Percentiles rank a stretch among this genome's conserved stretches.
Evolutionary conservation across 257 asterid genomes (phyloP).

Genomic region (Paraleonurus japonicus): DNA sequence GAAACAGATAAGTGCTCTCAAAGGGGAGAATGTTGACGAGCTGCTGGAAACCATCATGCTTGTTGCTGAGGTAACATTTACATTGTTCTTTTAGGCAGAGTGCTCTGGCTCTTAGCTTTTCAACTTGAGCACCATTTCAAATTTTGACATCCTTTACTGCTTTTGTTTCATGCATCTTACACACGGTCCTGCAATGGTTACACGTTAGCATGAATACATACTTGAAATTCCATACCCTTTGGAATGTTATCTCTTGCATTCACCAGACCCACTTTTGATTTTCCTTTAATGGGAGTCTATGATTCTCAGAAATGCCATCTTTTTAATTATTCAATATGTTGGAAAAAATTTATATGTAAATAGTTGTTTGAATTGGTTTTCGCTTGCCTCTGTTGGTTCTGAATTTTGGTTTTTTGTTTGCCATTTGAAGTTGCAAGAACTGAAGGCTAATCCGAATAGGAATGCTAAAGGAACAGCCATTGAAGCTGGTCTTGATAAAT

Average conservation of each 20-base stretch:
- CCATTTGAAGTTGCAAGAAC: conserved; percentile 76
- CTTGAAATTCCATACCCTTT: not conserved
- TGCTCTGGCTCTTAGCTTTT: conserved; percentile 13
- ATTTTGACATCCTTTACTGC: conserved; percentile 18
- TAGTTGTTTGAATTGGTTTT: conserved; percentile 17
- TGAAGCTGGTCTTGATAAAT: conserved; percentile 96
- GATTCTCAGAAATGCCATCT: not conserved
- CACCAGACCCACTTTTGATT: not conserved
- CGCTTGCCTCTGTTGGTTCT: conserved; percentile 23
- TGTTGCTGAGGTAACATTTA: conserved; percentile 83
- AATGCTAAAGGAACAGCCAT: conserved; percentile 93
- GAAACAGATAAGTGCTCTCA: conserved; percentile 92
- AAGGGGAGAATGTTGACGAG: conserved; percentile 91
- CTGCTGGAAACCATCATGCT: conserved; percentile 96
- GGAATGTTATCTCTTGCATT: not conserved
- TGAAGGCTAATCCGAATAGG: conserved; percentile 97
- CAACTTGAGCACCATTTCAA: not conserved
- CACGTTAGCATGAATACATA: conserved; percentile 2
- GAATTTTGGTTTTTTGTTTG: not conserved
- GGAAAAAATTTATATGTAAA: not conserved
- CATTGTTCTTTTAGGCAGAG: not conserved
- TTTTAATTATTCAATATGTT: not conserved
- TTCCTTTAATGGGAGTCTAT: conserved; percentile 4
- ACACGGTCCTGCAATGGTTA: conserved; percentile 15
- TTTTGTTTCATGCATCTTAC: conserved; percentile 1